A percentile compares a stretch with the other conserved stretches of the same genome.
Conservation (phyloP, 306 rosid species). For the Medicago arabica region DNA sequence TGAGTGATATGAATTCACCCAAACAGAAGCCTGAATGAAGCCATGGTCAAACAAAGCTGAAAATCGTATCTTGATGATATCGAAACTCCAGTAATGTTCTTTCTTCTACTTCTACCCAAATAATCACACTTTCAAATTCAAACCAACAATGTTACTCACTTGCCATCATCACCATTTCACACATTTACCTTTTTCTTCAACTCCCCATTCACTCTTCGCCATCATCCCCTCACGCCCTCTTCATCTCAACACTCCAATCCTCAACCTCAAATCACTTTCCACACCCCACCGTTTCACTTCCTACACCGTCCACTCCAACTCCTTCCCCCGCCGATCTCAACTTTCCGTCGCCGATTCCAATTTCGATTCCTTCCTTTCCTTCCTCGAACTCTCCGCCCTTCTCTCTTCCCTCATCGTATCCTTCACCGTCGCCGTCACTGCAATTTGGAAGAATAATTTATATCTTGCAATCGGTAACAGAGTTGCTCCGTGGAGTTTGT, state of each 20-base stretch:
- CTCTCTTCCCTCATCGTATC: conserved; percentile 61
- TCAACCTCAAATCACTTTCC: conserved; percentile 27
- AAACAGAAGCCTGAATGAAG: background rate
- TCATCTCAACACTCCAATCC: conserved; percentile 43
- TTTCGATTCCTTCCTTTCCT: conserved; percentile 63
- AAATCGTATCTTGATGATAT: background rate
- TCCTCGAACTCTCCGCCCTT: conserved; percentile 63
- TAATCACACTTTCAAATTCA: background rate
- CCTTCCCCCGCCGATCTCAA: conserved; percentile 41
- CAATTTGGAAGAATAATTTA: conserved; percentile 51
- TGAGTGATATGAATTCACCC: background rate
- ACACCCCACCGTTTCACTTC: conserved; percentile 30
- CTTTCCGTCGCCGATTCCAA: conserved; percentile 32
- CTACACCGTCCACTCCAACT: conserved; percentile 36
- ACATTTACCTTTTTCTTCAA: conserved; percentile 36
- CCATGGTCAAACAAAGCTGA: background rate
- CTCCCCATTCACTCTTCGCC: conserved; percentile 28
- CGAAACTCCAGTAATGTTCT: background rate
- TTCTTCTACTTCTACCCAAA: conserved; percentile 9
- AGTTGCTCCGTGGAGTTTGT: conserved; percentile 48
- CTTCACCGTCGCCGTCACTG: conserved; percentile 44
- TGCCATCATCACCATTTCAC: conserved; percentile 40
- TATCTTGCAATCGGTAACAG: conserved; percentile 45
- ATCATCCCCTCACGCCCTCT: conserved; percentile 40
- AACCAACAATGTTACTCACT: conserved; percentile 60